Percentiles rank a stretch among this genome's conserved stretches.
Evolutionary conservation across 305 asterid species (phyloP).

Genomic region (Fraxinus platypoda): DNA sequence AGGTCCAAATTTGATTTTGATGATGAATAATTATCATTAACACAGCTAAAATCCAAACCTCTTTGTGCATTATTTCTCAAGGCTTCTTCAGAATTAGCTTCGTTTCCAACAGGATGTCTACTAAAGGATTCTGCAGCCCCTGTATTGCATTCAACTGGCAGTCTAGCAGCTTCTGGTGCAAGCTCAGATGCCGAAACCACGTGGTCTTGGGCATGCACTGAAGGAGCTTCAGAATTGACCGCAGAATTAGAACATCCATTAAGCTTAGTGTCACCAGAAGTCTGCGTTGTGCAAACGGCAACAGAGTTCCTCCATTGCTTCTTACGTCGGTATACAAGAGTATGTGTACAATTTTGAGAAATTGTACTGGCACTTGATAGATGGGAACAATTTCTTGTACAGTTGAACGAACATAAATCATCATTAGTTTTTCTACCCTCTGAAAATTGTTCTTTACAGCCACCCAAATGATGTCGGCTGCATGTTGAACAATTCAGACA

Average conservation of each 20-base stretch:
- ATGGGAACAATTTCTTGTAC: conserved; percentile 37
- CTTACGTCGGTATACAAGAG: conserved; percentile 57
- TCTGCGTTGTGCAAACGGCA: conserved; percentile 26
- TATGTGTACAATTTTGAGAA: conserved; percentile 42
- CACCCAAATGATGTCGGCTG: conserved; percentile 34
- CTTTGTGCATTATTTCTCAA: conserved; percentile 36
- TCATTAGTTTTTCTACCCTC: conserved; percentile 33
- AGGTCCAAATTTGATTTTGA: conserved; percentile 56
- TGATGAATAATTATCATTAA: conserved; percentile 64
- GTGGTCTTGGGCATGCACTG: conserved; percentile 37
- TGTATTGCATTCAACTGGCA: conserved; percentile 31
- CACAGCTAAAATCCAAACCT: conserved; percentile 33
- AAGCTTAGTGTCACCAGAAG: conserved; percentile 28
- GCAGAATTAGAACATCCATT: conserved; percentile 43
- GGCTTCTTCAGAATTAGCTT: conserved; percentile 44
- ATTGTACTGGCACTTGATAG: conserved; percentile 43
- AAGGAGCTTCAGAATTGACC: conserved; percentile 46
- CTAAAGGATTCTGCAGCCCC: conserved; percentile 37
- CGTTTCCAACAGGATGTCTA: conserved; percentile 35
- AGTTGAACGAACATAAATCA: conserved; percentile 33
- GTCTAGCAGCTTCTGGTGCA: conserved; percentile 38
- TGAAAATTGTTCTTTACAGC: conserved; percentile 29
- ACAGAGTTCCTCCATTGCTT: conserved; percentile 32
- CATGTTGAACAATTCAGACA: conserved; percentile 38
- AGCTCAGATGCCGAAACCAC: conserved; percentile 29